A percentile compares a stretch with the other conserved stretches of the same genome.
Evolutionary conservation across 2,329 filamentous ascomycete genomes (phyloP).

Genomic region (Aspergillus uvarum): DNA sequence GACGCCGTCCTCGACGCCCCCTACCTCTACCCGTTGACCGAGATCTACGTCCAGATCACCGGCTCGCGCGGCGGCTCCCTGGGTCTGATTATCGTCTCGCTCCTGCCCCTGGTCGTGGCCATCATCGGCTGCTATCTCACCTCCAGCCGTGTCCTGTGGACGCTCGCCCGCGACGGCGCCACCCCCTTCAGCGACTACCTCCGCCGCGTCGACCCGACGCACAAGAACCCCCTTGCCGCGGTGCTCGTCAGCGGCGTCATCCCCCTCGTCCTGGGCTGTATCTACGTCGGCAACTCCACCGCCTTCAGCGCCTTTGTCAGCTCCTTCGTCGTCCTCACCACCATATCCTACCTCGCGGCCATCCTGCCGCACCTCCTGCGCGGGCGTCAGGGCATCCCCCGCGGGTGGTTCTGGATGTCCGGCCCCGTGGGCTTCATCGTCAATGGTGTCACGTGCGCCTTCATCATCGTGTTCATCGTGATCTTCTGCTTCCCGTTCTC

Average conservation of each 20-base stretch:
- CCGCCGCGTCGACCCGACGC: slow-evolving; percentile 48
- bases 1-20: slow-evolving; percentile 13
- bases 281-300: slow-evolving; percentile 51
- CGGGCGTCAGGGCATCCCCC: slow-evolving; percentile 48
- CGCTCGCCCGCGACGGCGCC: slow-evolving; percentile 55
- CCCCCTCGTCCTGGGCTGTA: slow-evolving; percentile 52
- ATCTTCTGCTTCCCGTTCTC: slow-evolving; percentile 56
- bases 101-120: slow-evolving; percentile 52
- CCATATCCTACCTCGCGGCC: slow-evolving; percentile 51
- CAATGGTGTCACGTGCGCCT: slow-evolving; percentile 49
- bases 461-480: slow-evolving; percentile 53
- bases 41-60: slow-evolving; percentile 45
- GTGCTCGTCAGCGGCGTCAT: slow-evolving; percentile 52
- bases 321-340: slow-evolving; percentile 54
- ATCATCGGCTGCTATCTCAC: slow-evolving; percentile 54
- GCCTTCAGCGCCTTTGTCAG: slow-evolving; percentile 56
- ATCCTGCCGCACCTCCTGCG: slow-evolving; percentile 49
- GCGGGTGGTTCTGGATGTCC: slow-evolving; percentile 51
- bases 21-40: slow-evolving; percentile 42
- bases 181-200: slow-evolving; percentile 55
- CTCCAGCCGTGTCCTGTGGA: slow-evolving; percentile 57
- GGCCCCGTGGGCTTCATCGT: slow-evolving; percentile 47
- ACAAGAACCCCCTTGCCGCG: slow-evolving; percentile 56
- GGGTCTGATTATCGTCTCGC: slow-evolving; percentile 54
- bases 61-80: slow-evolving; percentile 49